Evolutionary conservation across 139 green algal genomes (phyloP), one percentile per base, ranked within the genome.

Genomic region (Picochlorum sp.): DNA sequence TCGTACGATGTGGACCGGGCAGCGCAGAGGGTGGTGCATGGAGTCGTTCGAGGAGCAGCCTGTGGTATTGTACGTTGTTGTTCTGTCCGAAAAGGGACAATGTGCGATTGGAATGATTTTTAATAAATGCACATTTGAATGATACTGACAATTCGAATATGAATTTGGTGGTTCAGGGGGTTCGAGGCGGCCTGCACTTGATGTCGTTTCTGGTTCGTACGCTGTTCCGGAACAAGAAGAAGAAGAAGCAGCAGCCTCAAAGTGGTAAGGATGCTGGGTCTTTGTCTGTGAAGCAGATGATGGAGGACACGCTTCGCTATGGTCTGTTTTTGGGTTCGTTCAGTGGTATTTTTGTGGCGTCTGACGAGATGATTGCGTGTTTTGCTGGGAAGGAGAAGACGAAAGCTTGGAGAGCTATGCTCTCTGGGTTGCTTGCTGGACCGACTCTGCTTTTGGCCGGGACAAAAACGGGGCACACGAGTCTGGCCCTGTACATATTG

Each of bases 401-500:
- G 16, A 58, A 73, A 5, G 47, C 59, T 4, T 95, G 82, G 80
- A 69, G 89, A 8, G 75, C 81, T 0, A 51, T 88, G 16, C 57
- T 87, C 1, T 83, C 89, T 30, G 90, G 90, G 0, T 50, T 70
- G n/a, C 53, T 75, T 7, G 89, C 89, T n/a, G 90, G 85, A 0
- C 89, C 89, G 3, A 67, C 84, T 2, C 52, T 97, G 25, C 76
- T 93, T 50, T 70, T 91, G 6, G 78, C 77, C 12, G 85, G 84
- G 29, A 47, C 64, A 9, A 53, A 79, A 29, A 51, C 69, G 8
- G 65, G 75, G 10, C 88, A 96, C 65, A 82, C 87, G 69, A 86
- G 70, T 58, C 70, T 96, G 31, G 83, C 87, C 1, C 76, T 87
- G 0, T 97, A 97, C 70, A 63, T 97, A 7, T 64, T 95, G 31